Conservation (phyloP, 2,329 filamentous ascomycete species). For the Ophiostoma piceae region DNA sequence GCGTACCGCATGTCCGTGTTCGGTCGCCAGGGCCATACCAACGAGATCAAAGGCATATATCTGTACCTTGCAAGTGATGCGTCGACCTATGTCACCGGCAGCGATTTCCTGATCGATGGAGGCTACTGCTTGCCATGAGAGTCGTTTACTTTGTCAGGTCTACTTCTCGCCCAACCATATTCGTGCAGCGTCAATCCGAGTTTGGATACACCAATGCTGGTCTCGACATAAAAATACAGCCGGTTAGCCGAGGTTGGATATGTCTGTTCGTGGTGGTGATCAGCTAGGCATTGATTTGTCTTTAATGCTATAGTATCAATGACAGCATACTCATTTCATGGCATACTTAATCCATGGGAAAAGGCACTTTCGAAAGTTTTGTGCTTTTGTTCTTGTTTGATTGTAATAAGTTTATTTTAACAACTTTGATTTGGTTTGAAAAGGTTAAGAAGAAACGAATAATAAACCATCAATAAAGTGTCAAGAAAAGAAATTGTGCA, state of each 20-base stretch:
- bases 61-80: slow-evolving; percentile 2
- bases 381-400: too few relatives aligned
- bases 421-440: too few relatives aligned
- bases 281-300: neutral
- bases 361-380: too few relatives aligned
- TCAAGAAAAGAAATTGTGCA: too few relatives aligned
- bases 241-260: neutral
- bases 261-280: neutral
- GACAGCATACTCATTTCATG: too few relatives aligned
- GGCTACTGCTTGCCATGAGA: neutral
- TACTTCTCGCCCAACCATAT: neutral
- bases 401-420: too few relatives aligned
- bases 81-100: slow-evolving; percentile 6
- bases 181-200: too few relatives aligned
- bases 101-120: slow-evolving; percentile 1
- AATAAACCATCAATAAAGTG: too few relatives aligned
- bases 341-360: too few relatives aligned
- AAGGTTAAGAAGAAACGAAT: too few relatives aligned
- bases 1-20: slow-evolving; percentile 2
- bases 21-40: neutral
- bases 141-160: neutral
- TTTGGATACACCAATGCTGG: too few relatives aligned
- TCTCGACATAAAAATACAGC: neutral
- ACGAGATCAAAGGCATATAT: neutral
- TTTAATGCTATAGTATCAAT: too few relatives aligned